Percentiles rank a stretch among this genome's conserved stretches.
These are phyloP conservation scores for Polymyxa betae DNA, from an alignment of 208 protist species.

Conservation along the genomic window DNA sequence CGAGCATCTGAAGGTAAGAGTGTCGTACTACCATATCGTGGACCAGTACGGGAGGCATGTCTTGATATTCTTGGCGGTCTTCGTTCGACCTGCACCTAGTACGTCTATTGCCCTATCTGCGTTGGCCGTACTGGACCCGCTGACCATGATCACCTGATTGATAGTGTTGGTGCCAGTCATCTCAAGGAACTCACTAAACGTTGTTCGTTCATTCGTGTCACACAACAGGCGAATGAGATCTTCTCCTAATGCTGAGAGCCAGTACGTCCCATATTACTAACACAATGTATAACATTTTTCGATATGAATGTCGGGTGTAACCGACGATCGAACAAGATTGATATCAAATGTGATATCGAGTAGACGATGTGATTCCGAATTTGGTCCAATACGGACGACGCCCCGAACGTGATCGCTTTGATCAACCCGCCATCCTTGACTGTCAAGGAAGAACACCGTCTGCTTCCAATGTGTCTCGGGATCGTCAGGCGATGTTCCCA, in stretches of 20 bases:
- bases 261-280: no score
- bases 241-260: no score
- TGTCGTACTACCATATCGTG: slow-evolving; percentile 65
- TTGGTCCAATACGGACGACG: neutral
- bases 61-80: slow-evolving; percentile 68
- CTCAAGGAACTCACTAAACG: slow-evolving; percentile 55
- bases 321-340: no score
- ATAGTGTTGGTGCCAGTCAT: slow-evolving; percentile 36
- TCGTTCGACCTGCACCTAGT: slow-evolving; percentile 70
- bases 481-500: neutral
- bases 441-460: neutral
- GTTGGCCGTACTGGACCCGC: slow-evolving; percentile 37
- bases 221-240: slow-evolving; percentile 51
- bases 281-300: no score
- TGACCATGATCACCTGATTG: neutral
- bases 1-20: slow-evolving; percentile 67
- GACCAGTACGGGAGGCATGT: slow-evolving; percentile 60
- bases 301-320: no score
- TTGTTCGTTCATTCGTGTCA: slow-evolving; percentile 61
- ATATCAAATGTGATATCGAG: neutral
- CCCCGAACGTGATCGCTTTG: neutral
- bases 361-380: neutral
- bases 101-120: slow-evolving; percentile 2
- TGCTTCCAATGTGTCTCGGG: neutral
- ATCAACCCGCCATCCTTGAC: neutral